phyloP scores from a whole-genome alignment of 306 rosid genomes.

The Albizia julibrissin region DNA sequence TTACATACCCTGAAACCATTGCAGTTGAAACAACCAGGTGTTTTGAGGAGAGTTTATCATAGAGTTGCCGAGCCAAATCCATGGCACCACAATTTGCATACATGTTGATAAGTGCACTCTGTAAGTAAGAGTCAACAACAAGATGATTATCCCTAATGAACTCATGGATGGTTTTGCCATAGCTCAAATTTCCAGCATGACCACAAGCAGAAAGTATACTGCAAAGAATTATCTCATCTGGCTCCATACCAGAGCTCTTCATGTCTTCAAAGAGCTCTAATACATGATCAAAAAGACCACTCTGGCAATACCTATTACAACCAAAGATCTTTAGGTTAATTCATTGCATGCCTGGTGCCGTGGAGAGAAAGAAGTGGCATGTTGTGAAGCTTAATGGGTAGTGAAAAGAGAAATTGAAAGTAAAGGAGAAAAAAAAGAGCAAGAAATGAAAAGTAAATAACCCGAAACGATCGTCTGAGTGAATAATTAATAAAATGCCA shows the following conservation, averaged over 20 bases:
- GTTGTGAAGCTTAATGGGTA: neutral
- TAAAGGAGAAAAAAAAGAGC: neutral
- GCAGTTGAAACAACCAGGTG: conserved; percentile 60
- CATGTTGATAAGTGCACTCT: conserved; percentile 56
- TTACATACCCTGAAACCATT: conserved; percentile 57
- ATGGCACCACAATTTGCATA: conserved; percentile 55
- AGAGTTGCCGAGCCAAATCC: conserved; percentile 57
- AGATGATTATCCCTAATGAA: conserved; percentile 33
- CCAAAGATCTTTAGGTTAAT: neutral
- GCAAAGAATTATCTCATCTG: conserved; percentile 55
- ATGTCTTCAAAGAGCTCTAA: conserved; percentile 69
- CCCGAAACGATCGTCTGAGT: neutral
- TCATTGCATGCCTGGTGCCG: neutral
- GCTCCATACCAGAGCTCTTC: conserved; percentile 52
- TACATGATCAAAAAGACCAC: conserved; percentile 60
- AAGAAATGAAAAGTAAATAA: neutral
- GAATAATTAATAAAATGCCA: neutral
- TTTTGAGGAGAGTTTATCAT: conserved; percentile 39
- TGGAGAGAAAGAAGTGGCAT: neutral
- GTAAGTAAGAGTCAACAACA: conserved; percentile 39
- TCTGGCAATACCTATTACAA: conserved; percentile 61
- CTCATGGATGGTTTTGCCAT: conserved; percentile 42
- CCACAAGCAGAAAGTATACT: conserved; percentile 59
- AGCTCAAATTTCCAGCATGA: conserved; percentile 43
- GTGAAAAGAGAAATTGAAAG: neutral